Base-by-base conservation (phyloP, 768 basidiomycete genomes). In the Suillus clintonianus region DNA sequence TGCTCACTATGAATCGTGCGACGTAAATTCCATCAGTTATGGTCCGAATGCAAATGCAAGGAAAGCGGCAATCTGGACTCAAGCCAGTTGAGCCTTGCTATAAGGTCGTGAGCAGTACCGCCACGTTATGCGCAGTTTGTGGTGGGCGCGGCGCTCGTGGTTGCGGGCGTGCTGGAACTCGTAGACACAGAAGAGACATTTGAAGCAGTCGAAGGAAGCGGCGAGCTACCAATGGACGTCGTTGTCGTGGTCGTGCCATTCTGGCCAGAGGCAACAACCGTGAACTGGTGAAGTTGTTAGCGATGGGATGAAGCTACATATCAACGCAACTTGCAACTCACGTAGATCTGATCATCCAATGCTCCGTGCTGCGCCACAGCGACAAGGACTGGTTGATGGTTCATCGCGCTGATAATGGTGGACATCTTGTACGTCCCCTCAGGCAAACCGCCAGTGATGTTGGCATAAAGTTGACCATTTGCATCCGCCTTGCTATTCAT, bases 371-470 rank as follows among this genome's bases (percentile, higher is more conserved):
- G 73, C 13, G 79, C 79, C 27, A 79, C 62, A n/a, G 73, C 75
- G 61, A 78, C 69, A 15, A 74, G 62, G 19, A 72, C 74, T 13
- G 74, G 72, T 48, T 83, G 83, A 63, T 83, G 83, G 72, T 85
- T 85, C 53, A 82, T 77, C 15, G 82, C 81, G 11, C 79, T 65
- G 69, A 81, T 81, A 72, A 81, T 79, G 45, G 75, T 72, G 45
- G 76, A 73, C 65, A 87, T 68, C 66, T 77, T 78, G 74, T 86
- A 87, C 15, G 74, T 63, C 54, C 89, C 89, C 32, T 77, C 79
- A 11, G 81, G 79, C 8, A 90, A 79, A 54, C 89, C 89, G 34
- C 77, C 81, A 1, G 79, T 76, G 62, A 90, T 83, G 27, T 75
- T 77, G 22, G 82, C 78, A 43, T 79, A 74, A 6, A 88, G 76